Conservation (phyloP, 2,329 filamentous ascomycete species). For the Pseudogymnoascus sp. region DNA sequence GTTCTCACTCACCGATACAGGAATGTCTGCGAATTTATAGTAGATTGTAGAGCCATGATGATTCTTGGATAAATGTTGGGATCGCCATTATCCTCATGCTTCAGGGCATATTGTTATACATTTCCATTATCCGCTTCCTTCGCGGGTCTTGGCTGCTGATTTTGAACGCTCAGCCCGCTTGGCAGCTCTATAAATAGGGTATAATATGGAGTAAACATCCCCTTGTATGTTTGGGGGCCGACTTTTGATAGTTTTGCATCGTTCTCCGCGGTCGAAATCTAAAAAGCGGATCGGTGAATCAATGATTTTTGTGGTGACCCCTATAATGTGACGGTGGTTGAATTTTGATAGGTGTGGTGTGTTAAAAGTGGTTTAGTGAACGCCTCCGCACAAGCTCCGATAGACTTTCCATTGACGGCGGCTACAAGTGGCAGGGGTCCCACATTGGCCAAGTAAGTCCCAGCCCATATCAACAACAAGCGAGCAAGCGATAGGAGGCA, state of each 20-base stretch:
- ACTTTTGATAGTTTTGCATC: not conserved
- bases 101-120: not conserved
- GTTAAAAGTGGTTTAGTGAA: conserved; percentile 4
- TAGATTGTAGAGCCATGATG: not conserved
- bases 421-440: conserved; percentile 6
- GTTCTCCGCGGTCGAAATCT: not conserved
- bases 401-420: conserved; percentile 7
- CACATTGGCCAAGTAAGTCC: not conserved
- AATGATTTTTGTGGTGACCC: conserved; percentile 8
- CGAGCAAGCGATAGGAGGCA: conserved; percentile 10
- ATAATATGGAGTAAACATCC: no score
- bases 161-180: not conserved
- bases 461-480: conserved; percentile 10
- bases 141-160: not conserved
- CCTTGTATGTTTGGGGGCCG: not conserved
- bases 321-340: not conserved
- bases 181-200: not conserved
- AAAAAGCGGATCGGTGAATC: not conserved
- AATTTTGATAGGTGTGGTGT: conserved; percentile 5
- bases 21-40: not conserved
- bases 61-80: not conserved
- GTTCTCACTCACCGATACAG: not conserved
- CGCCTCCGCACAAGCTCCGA: conserved; percentile 3
- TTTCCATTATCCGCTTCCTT: not conserved
- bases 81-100: not conserved